Conservation (phyloP, 495 filamentous ascomycete genomes). For the Penicillium robsamsonii region DNA sequence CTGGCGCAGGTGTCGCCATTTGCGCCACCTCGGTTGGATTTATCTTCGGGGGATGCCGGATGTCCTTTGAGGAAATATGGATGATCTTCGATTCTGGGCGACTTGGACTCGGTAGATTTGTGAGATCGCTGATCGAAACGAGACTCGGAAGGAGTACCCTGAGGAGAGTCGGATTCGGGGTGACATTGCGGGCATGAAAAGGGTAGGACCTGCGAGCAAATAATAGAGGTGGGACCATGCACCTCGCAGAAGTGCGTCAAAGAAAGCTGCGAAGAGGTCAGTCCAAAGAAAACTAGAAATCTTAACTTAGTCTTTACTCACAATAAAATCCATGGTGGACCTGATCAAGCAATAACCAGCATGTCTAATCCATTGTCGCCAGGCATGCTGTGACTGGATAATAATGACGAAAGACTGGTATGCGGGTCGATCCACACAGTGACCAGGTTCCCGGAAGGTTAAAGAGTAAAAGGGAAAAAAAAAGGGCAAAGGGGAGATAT, state of each 20-base stretch:
- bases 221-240: constrained; percentile 90
- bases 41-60: constrained; percentile 35
- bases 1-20: constrained; percentile 57
- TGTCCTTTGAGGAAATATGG: constrained; percentile 42
- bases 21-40: constrained; percentile 32
- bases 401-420: constrained; percentile 16
- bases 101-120: constrained; percentile 18
- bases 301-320: constrained; percentile 10
- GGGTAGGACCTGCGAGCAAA: constrained; percentile 86
- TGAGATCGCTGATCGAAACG: constrained; percentile 12
- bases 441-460: constrained; percentile 19
- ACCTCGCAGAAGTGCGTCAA: constrained; percentile 96
- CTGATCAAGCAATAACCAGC: constrained; percentile 28
- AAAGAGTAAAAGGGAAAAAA: constrained; percentile 6
- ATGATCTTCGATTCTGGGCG: constrained; percentile 45
- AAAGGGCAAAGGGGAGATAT: constrained; percentile 1
- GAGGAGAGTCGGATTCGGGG: constrained; percentile 37
- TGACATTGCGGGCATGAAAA: constrained; percentile 75
- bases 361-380: constrained; percentile 37
- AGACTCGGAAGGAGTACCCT: constrained; percentile 33
- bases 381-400: constrained; percentile 35
- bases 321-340: constrained; percentile 49
- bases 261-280: constrained; percentile 61
- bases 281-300: neutral
- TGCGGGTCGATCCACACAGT: constrained; percentile 27